These are phyloP conservation scores for Globisporangium ultimum DNA, from an alignment of 352 stramenopile species.

Conservation along the genomic window DNA sequence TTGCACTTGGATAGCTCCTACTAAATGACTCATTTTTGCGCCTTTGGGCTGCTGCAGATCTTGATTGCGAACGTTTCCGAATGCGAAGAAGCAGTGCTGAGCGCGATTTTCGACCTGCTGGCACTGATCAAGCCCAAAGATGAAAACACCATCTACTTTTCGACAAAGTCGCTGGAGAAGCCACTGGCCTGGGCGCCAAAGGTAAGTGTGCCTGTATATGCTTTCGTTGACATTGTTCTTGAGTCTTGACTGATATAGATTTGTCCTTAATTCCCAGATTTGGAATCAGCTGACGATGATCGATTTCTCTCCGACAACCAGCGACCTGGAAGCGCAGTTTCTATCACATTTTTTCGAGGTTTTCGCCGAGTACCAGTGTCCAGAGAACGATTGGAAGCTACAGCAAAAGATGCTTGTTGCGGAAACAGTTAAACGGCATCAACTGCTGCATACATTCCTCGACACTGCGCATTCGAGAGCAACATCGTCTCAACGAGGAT, in stretches of 20 bases:
- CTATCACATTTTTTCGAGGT: constrained; percentile 21
- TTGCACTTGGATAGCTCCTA: neutral
- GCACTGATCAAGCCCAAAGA: constrained; percentile 34
- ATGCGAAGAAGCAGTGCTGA: constrained; percentile 33
- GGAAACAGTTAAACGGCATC: neutral
- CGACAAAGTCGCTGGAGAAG: constrained; percentile 28
- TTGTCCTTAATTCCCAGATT: constrained; percentile 16
- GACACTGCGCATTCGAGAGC: neutral
- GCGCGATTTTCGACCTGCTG: constrained; percentile 36
- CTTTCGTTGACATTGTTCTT: neutral
- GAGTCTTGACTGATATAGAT: neutral
- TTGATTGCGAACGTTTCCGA: constrained; percentile 46
- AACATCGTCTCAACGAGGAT: neutral
- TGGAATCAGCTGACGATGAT: constrained; percentile 48
- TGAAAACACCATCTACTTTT: constrained; percentile 39
- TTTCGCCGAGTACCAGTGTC: constrained; percentile 2
- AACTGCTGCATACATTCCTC: constrained; percentile 8
- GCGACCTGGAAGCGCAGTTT: constrained; percentile 39
- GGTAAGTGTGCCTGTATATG: constrained; percentile 13
- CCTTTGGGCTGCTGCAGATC: constrained; percentile 20
- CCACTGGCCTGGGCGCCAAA: constrained; percentile 42
- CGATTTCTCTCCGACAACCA: constrained; percentile 33
- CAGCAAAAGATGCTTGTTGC: constrained; percentile 3
- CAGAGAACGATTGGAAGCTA: constrained; percentile 7
- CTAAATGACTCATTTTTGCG: constrained; percentile 1